Evolutionary conservation across 192 early-diverging fungal species (phyloP).

Genomic region (Coemansia sp.): DNA sequence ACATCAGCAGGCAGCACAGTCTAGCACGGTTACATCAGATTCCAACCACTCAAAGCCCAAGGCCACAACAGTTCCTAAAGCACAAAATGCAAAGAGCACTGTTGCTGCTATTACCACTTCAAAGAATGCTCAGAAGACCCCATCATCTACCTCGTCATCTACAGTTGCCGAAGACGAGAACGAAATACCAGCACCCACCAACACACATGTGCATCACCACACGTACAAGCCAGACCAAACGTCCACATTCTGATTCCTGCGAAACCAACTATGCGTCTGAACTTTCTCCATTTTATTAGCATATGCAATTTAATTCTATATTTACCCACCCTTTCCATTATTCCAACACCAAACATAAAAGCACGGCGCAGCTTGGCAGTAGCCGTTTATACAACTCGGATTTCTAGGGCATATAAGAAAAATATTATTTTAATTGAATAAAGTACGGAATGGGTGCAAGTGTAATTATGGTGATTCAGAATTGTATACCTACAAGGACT

Average conservation of each 20-base stretch:
- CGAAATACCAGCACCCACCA: constrained; percentile 5
- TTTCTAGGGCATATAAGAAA: neutral
- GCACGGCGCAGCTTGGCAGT: no score
- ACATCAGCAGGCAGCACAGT: neutral
- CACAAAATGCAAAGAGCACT: constrained; percentile 1
- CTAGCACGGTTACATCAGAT: neutral
- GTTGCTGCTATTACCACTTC: neutral
- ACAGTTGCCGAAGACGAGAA: neutral
- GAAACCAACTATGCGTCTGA: no score
- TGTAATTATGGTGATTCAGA: neutral
- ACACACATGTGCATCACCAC: constrained; percentile 27
- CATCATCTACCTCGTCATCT: constrained; percentile 8
- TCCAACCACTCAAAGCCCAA: neutral
- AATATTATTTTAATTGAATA: neutral
- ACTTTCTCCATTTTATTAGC: no score
- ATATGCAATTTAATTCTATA: no score
- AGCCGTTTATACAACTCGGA: no score
- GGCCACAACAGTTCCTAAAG: neutral
- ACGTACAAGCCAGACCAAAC: constrained; percentile 2
- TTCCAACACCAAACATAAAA: no score
- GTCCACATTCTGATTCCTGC: neutral
- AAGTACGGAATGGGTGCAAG: no score
- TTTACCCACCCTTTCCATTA: no score
- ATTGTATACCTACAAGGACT: constrained; percentile 44
- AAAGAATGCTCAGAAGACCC: neutral